Percentiles rank a stretch among this genome's conserved stretches.
Conservation (phyloP, 768 basidiomycete species). For the Brasilioporus rufonigricans region DNA sequence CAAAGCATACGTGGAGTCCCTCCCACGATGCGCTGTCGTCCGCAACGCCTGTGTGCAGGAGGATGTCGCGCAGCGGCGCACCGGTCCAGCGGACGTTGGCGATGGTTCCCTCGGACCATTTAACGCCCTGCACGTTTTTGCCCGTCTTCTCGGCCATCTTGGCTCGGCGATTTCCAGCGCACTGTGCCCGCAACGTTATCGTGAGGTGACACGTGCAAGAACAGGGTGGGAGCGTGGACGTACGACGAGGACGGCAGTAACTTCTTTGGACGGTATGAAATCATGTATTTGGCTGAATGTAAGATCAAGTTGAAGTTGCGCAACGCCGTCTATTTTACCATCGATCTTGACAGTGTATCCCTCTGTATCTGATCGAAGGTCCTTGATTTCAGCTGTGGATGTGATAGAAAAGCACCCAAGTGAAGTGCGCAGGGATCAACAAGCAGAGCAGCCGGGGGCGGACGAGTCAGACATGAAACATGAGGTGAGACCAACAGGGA, state of each 20-base stretch:
- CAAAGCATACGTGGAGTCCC: slow-evolving; percentile 55
- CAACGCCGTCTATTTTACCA: slow-evolving; percentile 19
- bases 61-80: slow-evolving; percentile 53
- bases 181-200: slow-evolving; percentile 30
- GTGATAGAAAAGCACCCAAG: not conserved
- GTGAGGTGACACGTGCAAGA: not conserved
- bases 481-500: slow-evolving; percentile 21
- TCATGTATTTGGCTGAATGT: slow-evolving; percentile 17
- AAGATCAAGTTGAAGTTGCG: slow-evolving; percentile 14
- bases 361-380: slow-evolving; percentile 17
- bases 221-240: slow-evolving; percentile 7
- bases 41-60: slow-evolving; percentile 43
- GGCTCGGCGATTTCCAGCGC: slow-evolving; percentile 65
- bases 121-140: slow-evolving; percentile 49
- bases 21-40: slow-evolving; percentile 17
- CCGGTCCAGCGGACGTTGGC: slow-evolving; percentile 71
- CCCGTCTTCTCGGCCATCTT: slow-evolving; percentile 60
- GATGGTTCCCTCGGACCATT: slow-evolving; percentile 68
- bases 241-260: slow-evolving; percentile 59
- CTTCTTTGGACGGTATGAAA: slow-evolving; percentile 22
- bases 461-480: not conserved
- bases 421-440: not conserved
- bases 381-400: slow-evolving; percentile 26
- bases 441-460: too few species aligned
- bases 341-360: slow-evolving; percentile 29